Evolutionary conservation across 2,329 filamentous ascomycete species (phyloP), one percentile per base, ranked within the genome.

Genomic region (Fonsecaea pugnacius): DNA sequence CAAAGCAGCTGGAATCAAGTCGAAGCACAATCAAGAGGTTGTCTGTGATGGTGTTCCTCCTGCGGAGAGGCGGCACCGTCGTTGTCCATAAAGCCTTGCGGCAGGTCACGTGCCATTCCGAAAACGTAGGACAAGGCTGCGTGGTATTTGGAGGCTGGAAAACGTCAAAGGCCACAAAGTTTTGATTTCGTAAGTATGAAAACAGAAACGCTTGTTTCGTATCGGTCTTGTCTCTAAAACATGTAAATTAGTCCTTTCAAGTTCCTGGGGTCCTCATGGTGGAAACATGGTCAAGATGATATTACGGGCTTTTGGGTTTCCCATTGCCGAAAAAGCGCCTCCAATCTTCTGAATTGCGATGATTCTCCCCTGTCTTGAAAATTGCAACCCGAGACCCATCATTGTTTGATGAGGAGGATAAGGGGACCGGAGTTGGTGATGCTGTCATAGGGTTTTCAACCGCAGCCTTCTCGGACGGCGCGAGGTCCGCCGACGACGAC

Each of bases 341-440:
- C 66, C 63, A 68, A 36, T 68, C 66, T 58, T 64, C 64, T 2
- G 66, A 68, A 38, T 65, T 64, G 18, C 66, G 58, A 38, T 58
- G 55, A 62, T 61, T 61, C 12, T 58, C 52, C 18, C 32, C 52
- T 16, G 38, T 53, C 30, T 54, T 66, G 48, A 58, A 56, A n/a
- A 60, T 36, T 5, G 52, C 36, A 27, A 52, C 48, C 12, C 46
- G 30, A 32, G 57, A 35, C 24, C 57, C 57, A 51, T 38, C 36
- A 12, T 48, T 56, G 7, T 57, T 30, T 6, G 43, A 21, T 12
- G 52, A 27, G 40, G 60, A 38, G 5, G 52, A 12, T 32, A 18
- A 12, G 14, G 51, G 51, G 16, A 4, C 5, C n/a, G 57, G 2
- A 38, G 55, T 12, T 6, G 36, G 5, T 46, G 24, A 36, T 30